Conservation (phyloP, 176 grass and related monocot species). For the Cocos nucifera region DNA sequence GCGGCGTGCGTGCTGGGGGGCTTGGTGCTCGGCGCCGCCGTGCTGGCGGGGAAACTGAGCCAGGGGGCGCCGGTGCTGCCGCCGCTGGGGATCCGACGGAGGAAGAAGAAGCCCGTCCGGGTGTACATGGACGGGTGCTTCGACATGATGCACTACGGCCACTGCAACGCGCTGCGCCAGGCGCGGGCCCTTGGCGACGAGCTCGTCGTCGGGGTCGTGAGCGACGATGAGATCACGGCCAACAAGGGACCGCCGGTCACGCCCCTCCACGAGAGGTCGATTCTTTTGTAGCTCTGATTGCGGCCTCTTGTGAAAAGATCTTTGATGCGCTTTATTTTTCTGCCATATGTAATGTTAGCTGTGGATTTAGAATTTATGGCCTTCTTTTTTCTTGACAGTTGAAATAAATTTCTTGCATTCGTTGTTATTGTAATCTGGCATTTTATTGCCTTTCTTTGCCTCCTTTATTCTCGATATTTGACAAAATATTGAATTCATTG, state of each 20-base stretch:
- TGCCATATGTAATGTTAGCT: no score
- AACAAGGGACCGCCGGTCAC: slow-evolving; percentile 88
- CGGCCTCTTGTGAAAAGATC: no score
- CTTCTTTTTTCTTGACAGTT: no score
- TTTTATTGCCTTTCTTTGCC: no score
- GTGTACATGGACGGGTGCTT: slow-evolving; percentile 98
- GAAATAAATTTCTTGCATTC: no score
- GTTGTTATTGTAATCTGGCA: no score
- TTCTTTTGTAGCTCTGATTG: not conserved
- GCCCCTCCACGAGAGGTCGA: slow-evolving; percentile 59
- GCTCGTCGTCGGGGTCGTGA: slow-evolving; percentile 72
- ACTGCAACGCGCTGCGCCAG: slow-evolving; percentile 84
- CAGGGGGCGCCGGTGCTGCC: slow-evolving; percentile 12
- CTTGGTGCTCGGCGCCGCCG: slow-evolving; percentile 46
- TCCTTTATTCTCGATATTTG: no score
- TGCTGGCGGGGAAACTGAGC: slow-evolving; percentile 31
- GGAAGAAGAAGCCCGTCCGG: slow-evolving; percentile 40
- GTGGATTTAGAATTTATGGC: no score
- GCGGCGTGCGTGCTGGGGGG: slow-evolving; percentile 56
- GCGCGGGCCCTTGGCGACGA: slow-evolving; percentile 66
- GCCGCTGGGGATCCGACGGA: slow-evolving; percentile 15
- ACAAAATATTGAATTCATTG: no score
- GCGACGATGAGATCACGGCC: slow-evolving; percentile 69
- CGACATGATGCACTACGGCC: slow-evolving; percentile 99
- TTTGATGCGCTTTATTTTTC: no score